phyloP scores from a whole-genome alignment of 305 asterid species.

The Solanum chacoense region DNA sequence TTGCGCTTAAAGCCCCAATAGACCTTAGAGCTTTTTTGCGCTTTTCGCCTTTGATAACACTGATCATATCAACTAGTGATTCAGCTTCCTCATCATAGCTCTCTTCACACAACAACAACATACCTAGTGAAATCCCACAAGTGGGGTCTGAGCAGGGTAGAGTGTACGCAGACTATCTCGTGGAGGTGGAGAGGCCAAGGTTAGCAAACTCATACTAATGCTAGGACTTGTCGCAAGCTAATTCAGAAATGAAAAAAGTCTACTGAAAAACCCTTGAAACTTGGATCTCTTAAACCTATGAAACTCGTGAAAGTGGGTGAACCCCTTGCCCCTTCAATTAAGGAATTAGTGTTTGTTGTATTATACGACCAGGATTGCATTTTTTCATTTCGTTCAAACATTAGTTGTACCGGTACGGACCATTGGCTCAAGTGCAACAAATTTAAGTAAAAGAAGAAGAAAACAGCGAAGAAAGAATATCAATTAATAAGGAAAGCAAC shows the following conservation, averaged over 20 bases:
- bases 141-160: not conserved
- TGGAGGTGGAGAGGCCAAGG: not conserved
- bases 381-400: not conserved
- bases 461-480: not conserved
- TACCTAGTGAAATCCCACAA: not conserved
- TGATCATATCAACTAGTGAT: not conserved
- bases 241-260: not conserved
- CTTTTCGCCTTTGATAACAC: no score
- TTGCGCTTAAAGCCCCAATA: no score
- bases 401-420: not conserved
- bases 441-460: not conserved
- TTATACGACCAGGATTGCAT: not conserved
- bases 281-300: not conserved
- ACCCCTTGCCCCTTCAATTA: not conserved
- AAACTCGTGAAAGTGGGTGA: not conserved
- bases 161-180: not conserved
- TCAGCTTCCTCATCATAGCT: not conserved
- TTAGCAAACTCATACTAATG: not conserved
- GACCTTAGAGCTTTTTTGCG: no score
- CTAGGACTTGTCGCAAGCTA: not conserved
- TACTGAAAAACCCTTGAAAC: not conserved
- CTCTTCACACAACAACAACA: not conserved
- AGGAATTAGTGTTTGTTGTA: not conserved
- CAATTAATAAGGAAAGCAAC: not conserved
- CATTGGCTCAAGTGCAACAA: not conserved